These are phyloP conservation scores for Zea luxurians DNA, from an alignment of 176 grass and related monocot species.

Conservation along the genomic window DNA sequence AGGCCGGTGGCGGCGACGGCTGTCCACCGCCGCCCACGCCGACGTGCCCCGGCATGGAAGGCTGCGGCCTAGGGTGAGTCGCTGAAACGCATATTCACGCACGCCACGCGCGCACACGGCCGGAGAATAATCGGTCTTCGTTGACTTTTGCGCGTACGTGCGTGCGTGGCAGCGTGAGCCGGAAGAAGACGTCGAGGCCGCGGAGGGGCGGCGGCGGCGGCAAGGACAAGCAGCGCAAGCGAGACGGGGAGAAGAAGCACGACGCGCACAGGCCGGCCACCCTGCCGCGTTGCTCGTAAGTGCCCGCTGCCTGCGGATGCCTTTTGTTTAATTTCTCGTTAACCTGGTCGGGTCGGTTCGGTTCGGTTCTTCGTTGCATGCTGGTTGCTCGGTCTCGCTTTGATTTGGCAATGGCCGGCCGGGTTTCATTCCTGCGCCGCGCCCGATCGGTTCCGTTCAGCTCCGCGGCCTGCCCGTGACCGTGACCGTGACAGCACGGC, in stretches of 20 bases:
- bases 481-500: neutral
- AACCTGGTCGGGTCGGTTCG: neutral
- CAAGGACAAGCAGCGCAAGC: conserved; percentile 35
- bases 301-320: neutral
- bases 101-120: neutral
- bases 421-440: neutral
- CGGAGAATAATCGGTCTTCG: neutral
- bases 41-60: conserved; percentile 50
- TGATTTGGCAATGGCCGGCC: neutral
- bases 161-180: conserved; percentile 36
- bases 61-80: conserved; percentile 48
- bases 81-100: neutral
- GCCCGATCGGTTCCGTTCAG: neutral
- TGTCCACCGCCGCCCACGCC: conserved; percentile 13
- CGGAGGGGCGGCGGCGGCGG: conserved; percentile 43
- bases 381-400: neutral
- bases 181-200: conserved; percentile 25
- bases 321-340: neutral
- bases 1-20: neutral
- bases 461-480: neutral
- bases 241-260: conserved; percentile 21
- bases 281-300: conserved; percentile 67
- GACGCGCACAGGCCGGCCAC: conserved; percentile 42
- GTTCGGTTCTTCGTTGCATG: neutral
- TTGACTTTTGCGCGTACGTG: neutral